These are phyloP conservation scores for Colletotrichum sp. DNA, from an alignment of 2,329 filamentous ascomycete species.

Conservation along the genomic window DNA sequence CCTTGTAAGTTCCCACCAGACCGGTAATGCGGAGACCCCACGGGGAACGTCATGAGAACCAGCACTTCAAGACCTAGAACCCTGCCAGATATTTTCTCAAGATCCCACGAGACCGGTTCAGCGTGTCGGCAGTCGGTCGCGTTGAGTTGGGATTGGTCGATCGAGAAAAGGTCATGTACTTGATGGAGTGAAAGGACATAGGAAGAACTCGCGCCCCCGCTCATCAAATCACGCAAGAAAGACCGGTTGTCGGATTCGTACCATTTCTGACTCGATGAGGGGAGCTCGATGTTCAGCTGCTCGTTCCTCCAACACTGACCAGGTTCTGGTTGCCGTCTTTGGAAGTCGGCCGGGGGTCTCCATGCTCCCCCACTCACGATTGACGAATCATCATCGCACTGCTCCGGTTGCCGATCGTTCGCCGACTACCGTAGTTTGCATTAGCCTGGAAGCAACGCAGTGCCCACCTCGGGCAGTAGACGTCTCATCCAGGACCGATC, in stretches of 20 bases:
- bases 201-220: not conserved
- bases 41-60: not conserved
- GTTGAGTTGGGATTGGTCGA: not conserved
- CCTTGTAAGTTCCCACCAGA: not conserved
- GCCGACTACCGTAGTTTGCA: not conserved
- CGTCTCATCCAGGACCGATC: not conserved
- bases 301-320: not conserved
- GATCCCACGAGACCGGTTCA: not conserved
- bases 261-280: not conserved
- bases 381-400: not conserved
- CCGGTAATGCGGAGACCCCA: not conserved
- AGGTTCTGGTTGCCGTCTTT: not conserved
- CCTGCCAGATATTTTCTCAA: not conserved
- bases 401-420: not conserved
- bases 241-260: not conserved
- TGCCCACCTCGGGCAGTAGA: not conserved
- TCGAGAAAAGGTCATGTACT: too few relatives aligned
- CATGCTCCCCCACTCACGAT: not conserved
- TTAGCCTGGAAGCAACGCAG: not conserved
- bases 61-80: not conserved
- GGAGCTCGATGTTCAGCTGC: not conserved
- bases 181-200: not conserved
- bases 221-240: not conserved
- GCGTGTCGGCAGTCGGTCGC: not conserved
- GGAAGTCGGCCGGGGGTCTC: not conserved